Evolutionary conservation across 2,329 filamentous ascomycete species (phyloP).

Genomic region (Aspergillus sp.): DNA sequence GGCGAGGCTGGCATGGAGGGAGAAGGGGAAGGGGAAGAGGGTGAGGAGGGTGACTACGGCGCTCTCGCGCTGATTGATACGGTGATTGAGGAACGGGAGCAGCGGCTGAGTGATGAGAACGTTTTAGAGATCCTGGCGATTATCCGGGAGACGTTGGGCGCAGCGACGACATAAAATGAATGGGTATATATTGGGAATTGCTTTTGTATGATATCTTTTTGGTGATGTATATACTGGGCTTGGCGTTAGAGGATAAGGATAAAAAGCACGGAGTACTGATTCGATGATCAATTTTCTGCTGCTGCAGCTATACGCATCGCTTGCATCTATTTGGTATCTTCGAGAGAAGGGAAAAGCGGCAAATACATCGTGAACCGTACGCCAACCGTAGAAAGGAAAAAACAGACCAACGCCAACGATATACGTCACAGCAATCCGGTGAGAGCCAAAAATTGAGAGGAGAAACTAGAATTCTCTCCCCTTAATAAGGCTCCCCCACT

Average conservation of each 20-base stretch:
- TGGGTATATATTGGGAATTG: background rate
- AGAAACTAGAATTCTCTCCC: constrained; percentile 28
- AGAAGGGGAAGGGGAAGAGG: constrained; percentile 23
- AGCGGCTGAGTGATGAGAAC: constrained; percentile 40
- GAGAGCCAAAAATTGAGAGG: background rate
- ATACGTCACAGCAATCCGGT: background rate
- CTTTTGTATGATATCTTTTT: background rate
- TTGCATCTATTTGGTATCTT: constrained; percentile 13
- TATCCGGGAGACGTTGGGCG: constrained; percentile 35
- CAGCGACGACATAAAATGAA: background rate
- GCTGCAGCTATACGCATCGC: background rate
- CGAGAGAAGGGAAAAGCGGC: background rate
- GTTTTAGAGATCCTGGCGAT: constrained; percentile 36
- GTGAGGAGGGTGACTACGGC: constrained; percentile 34
- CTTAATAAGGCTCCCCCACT: constrained; percentile 38
- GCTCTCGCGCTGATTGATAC: constrained; percentile 40
- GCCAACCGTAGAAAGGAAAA: background rate
- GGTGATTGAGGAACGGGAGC: constrained; percentile 45
- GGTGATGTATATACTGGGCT: background rate
- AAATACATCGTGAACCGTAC: constrained; percentile 3
- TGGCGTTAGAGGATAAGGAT: background rate
- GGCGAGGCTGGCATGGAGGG: constrained; percentile 16
- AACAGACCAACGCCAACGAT: constrained; percentile 5
- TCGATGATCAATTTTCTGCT: background rate
- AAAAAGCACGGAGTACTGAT: background rate